Percentiles rank a stretch among this genome's conserved stretches.
Conservation (phyloP, 441 rosid genomes). For the Corymbia citriodora region DNA sequence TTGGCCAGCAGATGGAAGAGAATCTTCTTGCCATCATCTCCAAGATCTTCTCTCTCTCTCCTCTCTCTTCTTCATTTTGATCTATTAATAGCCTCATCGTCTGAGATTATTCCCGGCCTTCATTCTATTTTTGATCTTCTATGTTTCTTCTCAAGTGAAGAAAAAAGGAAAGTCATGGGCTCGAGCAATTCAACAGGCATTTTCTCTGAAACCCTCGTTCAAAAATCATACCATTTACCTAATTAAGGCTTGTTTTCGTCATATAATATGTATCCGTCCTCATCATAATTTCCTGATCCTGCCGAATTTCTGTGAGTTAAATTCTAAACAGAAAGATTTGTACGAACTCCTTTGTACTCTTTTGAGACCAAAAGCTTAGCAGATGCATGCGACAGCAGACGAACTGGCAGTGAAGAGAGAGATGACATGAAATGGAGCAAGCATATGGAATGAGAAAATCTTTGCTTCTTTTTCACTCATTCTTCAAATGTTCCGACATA, state of each 20-base stretch:
- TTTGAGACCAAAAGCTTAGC: background rate
- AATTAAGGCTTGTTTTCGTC: background rate
- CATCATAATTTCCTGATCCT: background rate
- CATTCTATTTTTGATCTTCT: background rate
- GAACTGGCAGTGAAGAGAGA: background rate
- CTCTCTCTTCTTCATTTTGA: background rate
- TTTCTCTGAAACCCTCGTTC: background rate
- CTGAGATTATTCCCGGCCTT: background rate
- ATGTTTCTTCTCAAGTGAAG: background rate
- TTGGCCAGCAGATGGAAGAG: background rate
- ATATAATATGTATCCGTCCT: background rate
- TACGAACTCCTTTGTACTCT: background rate
- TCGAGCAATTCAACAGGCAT: background rate
- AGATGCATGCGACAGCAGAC: background rate
- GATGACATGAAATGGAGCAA: background rate
- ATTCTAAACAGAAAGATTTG: background rate
- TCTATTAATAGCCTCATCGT: background rate
- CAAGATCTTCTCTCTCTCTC: background rate
- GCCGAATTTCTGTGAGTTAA: background rate
- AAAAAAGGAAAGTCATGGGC: background rate
- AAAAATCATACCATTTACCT: background rate
- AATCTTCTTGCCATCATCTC: background rate
- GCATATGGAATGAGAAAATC: background rate
- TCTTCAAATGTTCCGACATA: background rate
- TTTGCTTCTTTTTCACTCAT: background rate